Evolutionary conservation across 1,284 basidiomycete genomes (phyloP), one percentile per base, ranked within the genome.

Genomic region (Puccinia horiana): DNA sequence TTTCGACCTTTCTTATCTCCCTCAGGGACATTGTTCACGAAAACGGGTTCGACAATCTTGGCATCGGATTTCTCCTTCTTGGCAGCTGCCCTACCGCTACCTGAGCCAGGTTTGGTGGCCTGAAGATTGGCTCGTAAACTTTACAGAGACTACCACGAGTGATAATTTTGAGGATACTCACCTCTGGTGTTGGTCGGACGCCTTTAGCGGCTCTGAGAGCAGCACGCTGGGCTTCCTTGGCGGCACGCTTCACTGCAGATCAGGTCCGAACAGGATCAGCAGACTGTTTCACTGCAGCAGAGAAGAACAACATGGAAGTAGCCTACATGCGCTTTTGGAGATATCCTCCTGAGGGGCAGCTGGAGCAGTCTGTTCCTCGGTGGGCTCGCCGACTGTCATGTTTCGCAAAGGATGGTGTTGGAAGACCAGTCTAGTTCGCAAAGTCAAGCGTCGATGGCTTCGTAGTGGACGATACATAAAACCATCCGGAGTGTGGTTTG

Each of bases 161-260:
- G 54, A 61, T n/a, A 49, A n/a, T 35, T 63, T 16, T 4, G 3
- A n/a, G 9, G 14, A 40, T 32, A 52, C 69, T 72, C 5, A 72
- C 69, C 32, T 69, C 37, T 63, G 47, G n/a, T 35, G 35, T 26
- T 52, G 18, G 47, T 12, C 65, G 44, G 40, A 54, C 47, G 1
- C 76, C 76, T 44, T 79, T 79, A 32, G 76, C 65, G 6, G 76
- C 76, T 58, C 32, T 79, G 40, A 79, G 44, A 12, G 76, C 76
- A 20, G 76, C 76, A 56, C 76, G 40, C 20, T 79, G 76, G 11
- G 76, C 76, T 54, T 79, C 76, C 49, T 79, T 79, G 3, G 76
- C 76, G 23, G 76, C 76, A 12, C 76, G 76, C 40, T 79, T 79
- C 63, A 79, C 76, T 79, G 20, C 0, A 20, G n/a, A 63, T 32